phyloP scores from a whole-genome alignment of 2,329 filamentous ascomycete species.

The Berkeleyomyces rouxiae region DNA sequence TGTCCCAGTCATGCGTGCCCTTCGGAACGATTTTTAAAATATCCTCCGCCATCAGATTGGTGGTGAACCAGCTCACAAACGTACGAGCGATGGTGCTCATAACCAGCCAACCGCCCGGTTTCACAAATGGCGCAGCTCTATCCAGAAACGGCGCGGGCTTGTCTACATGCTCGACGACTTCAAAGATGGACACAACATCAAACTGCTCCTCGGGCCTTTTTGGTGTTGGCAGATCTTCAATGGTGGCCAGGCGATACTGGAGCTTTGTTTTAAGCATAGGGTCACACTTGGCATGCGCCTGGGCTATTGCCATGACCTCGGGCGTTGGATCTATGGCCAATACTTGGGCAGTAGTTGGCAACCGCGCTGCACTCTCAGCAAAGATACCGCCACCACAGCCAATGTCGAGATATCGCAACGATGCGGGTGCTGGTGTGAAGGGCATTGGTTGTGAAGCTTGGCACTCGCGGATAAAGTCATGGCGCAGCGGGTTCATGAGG shows the following conservation, averaged over 20 bases:
- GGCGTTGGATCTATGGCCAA: conserved; percentile 65
- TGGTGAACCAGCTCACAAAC: conserved; percentile 78
- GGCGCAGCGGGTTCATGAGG: conserved; percentile 93
- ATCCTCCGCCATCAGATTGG: conserved; percentile 83
- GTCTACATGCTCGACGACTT: conserved; percentile 87
- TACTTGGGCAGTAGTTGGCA: conserved; percentile 45
- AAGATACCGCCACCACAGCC: conserved; percentile 96
- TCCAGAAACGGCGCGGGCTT: conserved; percentile 58
- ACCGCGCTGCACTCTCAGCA: conserved; percentile 65
- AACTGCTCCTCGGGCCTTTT: conserved; percentile 31
- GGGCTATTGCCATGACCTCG: conserved; percentile 58
- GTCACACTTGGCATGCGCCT: conserved; percentile 57
- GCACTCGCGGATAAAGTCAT: conserved; percentile 74
- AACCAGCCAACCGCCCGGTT: conserved; percentile 83
- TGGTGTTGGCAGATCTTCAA: conserved; percentile 49
- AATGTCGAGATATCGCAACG: conserved; percentile 67
- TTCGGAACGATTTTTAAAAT: conserved; percentile 71
- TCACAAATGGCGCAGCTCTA: conserved; percentile 56
- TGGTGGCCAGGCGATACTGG: conserved; percentile 55
- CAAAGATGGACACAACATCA: conserved; percentile 77
- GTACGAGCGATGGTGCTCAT: conserved; percentile 85
- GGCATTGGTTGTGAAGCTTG: conserved; percentile 35
- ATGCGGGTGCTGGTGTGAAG: conserved; percentile 20
- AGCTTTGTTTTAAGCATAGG: conserved; percentile 49
- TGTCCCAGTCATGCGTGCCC: conserved; percentile 90